Percentiles rank a stretch among this genome's conserved stretches.
phyloP scores from a whole-genome alignment of 2,329 filamentous ascomycete species.

The Clonostachys solani region DNA sequence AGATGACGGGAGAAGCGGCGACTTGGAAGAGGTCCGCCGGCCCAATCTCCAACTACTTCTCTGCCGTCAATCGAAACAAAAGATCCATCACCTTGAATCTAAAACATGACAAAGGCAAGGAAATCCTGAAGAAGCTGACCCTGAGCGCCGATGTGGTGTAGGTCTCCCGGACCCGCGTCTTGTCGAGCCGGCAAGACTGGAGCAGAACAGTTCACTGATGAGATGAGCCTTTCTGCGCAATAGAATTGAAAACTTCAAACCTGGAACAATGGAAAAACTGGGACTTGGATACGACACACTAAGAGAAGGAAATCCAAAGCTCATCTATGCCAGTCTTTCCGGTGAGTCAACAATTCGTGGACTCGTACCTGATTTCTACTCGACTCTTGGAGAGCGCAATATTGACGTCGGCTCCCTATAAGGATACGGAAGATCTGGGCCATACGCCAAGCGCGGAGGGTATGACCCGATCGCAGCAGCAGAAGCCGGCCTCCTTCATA shows the following conservation, averaged over 20 bases:
- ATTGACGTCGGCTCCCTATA: not conserved
- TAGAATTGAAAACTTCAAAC: constrained; percentile 35
- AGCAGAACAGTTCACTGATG: not conserved
- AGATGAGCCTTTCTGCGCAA: too few relatives aligned
- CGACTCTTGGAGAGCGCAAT: not conserved
- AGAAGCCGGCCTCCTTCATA: constrained; percentile 35
- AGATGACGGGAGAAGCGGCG: constrained; percentile 11
- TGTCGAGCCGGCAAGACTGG: not conserved
- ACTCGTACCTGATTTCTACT: not conserved
- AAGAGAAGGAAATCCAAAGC: constrained; percentile 23
- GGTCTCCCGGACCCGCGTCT: constrained; percentile 1
- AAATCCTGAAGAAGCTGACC: constrained; percentile 25
- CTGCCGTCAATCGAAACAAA: constrained; percentile 38
- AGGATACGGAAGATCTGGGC: constrained; percentile 26
- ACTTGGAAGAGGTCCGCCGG: constrained; percentile 12
- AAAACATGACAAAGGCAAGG: constrained; percentile 16
- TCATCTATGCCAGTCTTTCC: constrained; percentile 37
- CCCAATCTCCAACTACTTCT: constrained; percentile 35
- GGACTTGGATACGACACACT: constrained; percentile 32
- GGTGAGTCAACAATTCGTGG: constrained; percentile 1
- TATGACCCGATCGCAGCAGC: constrained; percentile 40
- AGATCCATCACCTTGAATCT: constrained; percentile 26
- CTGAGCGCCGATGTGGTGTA: constrained; percentile 29
- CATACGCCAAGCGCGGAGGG: constrained; percentile 32
- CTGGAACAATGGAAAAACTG: constrained; percentile 31